Evolutionary conservation across 352 stramenopile species (phyloP), one percentile per base, ranked within the genome.

Genomic region (Stramenopiles sp.): DNA sequence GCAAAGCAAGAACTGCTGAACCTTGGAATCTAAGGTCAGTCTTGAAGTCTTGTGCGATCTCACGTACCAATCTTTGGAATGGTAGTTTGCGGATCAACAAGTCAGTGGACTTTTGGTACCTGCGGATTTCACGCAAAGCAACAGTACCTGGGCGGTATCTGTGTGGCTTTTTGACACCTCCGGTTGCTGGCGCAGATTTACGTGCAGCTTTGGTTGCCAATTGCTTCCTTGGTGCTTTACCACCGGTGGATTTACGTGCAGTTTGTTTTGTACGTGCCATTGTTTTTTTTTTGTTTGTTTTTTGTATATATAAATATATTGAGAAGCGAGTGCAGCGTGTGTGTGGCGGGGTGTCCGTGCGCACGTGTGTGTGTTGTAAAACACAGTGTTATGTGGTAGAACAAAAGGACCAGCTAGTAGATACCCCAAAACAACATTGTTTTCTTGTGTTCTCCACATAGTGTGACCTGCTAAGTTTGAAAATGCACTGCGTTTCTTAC

Each of bases 241-340:
- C 93, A 80, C 93, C 93, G 67, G 93, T 91, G 78, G 92, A 97
- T 87, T 98, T 98, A 86, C 94, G 91, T n/a, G 94, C 93, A 55
- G 93, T 98, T 87, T 98, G 93, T 88, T 98, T 97, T 84, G 94
- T 97, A 89, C 94, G 92, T 80, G 94, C 93, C 92, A 98, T 82
- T 82, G 25, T 81, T 76, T 83, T 55, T 83, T 27, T 25, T 7
- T 27, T 82, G 22, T 39, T 44, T 80, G 22, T 67, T 83, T 71
- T 44, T 55, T 4, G 4, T 55, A 55, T 55, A 55, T 55, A 55
- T 55, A 55, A 55, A 55, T 55, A 55, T 55, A 55, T 55, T 55
- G 14, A n/a, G n/a, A n/a, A n/a, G n/a, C n/a, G n/a, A n/a, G n/a
- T n/a, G n/a, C n/a, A n/a, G n/a, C n/a, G n/a, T n/a, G n/a, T n/a